A percentile compares a stretch with the other conserved stretches of the same genome.
Conservation (phyloP, 306 rosid species). For the Trifolium subterraneum region DNA sequence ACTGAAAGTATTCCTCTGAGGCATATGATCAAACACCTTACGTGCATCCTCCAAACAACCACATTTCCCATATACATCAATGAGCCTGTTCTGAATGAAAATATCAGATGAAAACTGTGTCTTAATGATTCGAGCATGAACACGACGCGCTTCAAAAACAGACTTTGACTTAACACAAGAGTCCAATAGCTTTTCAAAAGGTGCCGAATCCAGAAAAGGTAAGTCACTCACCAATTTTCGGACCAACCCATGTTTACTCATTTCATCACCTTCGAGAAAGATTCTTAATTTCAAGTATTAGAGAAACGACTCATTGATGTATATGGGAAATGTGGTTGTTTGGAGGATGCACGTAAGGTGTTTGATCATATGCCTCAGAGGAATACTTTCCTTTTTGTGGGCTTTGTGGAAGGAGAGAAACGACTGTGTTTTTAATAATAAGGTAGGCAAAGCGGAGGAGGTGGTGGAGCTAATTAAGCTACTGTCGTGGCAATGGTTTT, state of each 20-base stretch:
- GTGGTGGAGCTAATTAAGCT: no score
- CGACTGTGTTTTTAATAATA: no score
- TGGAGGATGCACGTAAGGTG: constrained; percentile 49
- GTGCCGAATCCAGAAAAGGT: constrained; percentile 48
- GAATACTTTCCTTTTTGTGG: constrained; percentile 58
- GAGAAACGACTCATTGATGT: constrained; percentile 43
- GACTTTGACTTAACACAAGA: constrained; percentile 48
- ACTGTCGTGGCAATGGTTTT: no score
- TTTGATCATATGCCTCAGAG: constrained; percentile 52
- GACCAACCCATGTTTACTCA: constrained; percentile 51
- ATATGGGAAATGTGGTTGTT: constrained; percentile 51
- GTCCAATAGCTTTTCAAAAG: constrained; percentile 55
- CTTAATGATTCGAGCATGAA: constrained; percentile 56
- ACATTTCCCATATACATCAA: constrained; percentile 56
- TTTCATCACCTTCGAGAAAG: constrained; percentile 40
- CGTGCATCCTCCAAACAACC: constrained; percentile 46
- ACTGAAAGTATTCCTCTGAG: constrained; percentile 51
- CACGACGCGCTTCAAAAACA: constrained; percentile 33
- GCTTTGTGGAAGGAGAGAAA: no score
- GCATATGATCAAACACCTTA: constrained; percentile 56
- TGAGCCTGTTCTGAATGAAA: constrained; percentile 54
- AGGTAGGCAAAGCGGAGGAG: no score
- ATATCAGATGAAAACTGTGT: constrained; percentile 52
- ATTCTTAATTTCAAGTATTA: neutral
- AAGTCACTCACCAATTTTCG: constrained; percentile 50